Conservation (phyloP, 2,329 filamentous ascomycete species). For the Diaporthe vaccinii region DNA sequence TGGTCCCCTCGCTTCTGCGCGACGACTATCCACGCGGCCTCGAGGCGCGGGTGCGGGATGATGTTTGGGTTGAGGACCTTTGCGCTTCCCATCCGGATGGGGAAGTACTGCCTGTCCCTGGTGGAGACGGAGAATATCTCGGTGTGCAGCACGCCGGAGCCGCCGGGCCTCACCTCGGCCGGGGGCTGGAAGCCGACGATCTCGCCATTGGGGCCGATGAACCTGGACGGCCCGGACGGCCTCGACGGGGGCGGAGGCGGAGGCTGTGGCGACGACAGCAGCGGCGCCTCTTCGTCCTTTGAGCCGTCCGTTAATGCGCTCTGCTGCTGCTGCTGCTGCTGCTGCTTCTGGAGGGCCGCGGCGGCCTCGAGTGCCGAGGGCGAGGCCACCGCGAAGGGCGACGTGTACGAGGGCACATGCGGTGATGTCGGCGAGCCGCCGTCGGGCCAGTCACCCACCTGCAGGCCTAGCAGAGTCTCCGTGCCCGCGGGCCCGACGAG, state of each 20-base stretch:
- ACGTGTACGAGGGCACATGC: slow-evolving; percentile 5
- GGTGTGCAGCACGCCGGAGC: slow-evolving; percentile 46
- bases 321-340: slow-evolving; percentile 2
- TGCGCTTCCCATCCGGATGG: slow-evolving; percentile 59
- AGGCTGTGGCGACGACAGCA: neutral
- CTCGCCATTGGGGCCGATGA: slow-evolving; percentile 31
- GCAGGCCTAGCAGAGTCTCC: slow-evolving; percentile 20
- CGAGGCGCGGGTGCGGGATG: slow-evolving; percentile 64
- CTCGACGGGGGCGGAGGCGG: neutral
- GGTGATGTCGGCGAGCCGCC: slow-evolving; percentile 13
- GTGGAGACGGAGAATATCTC: slow-evolving; percentile 63
- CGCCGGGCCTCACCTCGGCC: slow-evolving; percentile 17
- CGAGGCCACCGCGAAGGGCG: slow-evolving; percentile 11
- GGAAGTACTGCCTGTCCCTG: slow-evolving; percentile 61
- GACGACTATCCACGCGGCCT: slow-evolving; percentile 64
- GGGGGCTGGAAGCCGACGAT: slow-evolving; percentile 29
- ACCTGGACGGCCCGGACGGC: slow-evolving; percentile 1
- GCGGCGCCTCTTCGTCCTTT: neutral
- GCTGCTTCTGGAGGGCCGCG: neutral
- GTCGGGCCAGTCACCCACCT: slow-evolving; percentile 20
- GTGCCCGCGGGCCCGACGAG: slow-evolving; percentile 24
- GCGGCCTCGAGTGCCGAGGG: neutral
- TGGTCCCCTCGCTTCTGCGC: slow-evolving; percentile 55
- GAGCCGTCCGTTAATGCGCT: slow-evolving; percentile 2
- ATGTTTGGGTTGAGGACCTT: slow-evolving; percentile 68